Conservation (phyloP, 805 yeast genomes). For the Candida ipomoeae region DNA sequence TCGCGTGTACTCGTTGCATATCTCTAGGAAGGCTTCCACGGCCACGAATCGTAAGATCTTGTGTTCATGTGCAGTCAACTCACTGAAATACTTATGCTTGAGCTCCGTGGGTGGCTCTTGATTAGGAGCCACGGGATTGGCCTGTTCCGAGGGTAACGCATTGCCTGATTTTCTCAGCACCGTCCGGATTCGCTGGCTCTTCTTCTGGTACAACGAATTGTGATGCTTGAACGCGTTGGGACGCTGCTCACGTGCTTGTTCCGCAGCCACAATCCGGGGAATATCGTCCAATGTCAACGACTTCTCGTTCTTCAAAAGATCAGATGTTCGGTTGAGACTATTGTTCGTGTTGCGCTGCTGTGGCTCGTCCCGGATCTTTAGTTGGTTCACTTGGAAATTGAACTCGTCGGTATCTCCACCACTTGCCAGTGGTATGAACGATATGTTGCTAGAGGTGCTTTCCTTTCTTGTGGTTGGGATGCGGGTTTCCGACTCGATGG, state of each 20-base stretch:
- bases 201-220: slow-evolving; percentile 40
- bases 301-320: slow-evolving; percentile 71
- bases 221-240: slow-evolving; percentile 91
- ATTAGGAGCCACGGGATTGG: slow-evolving; percentile 1
- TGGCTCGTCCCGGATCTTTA: slow-evolving; percentile 37
- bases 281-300: slow-evolving; percentile 92
- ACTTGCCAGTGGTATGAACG: slow-evolving; percentile 20
- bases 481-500: slow-evolving; percentile 20
- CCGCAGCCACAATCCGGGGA: slow-evolving; percentile 94
- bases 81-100: slow-evolving; percentile 53
- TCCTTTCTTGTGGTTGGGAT: slow-evolving; percentile 16
- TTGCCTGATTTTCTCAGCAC: slow-evolving; percentile 8
- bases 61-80: slow-evolving; percentile 55
- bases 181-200: slow-evolving; percentile 24
- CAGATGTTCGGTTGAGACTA: slow-evolving; percentile 59
- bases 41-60: slow-evolving; percentile 57
- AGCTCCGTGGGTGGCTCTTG: background rate
- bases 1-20: slow-evolving; percentile 22
- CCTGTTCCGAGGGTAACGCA: slow-evolving; percentile 10
- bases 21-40: slow-evolving; percentile 45
- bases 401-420: slow-evolving; percentile 27
- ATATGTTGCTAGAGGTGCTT: slow-evolving; percentile 26
- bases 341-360: slow-evolving; percentile 27
- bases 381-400: slow-evolving; percentile 21
- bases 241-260: slow-evolving; percentile 88